These are phyloP conservation scores for Podospora anserina DNA, from an alignment of 495 filamentous ascomycete species.

Conservation along the genomic window DNA sequence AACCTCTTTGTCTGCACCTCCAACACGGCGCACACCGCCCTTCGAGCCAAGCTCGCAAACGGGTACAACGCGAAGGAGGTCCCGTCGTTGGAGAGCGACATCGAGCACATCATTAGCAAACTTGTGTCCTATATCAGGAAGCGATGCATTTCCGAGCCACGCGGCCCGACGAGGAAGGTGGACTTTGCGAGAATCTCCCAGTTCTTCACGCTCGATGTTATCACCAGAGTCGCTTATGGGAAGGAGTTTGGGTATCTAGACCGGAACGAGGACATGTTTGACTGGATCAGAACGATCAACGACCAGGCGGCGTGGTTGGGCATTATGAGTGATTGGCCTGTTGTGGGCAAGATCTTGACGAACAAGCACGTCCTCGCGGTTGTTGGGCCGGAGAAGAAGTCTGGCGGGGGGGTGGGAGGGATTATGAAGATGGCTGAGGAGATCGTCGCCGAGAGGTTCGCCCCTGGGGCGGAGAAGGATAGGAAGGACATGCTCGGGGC, in stretches of 20 bases:
- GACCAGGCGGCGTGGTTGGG: slow-evolving; percentile 28
- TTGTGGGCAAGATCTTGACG: slow-evolving; percentile 27
- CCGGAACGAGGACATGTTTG: slow-evolving; percentile 47
- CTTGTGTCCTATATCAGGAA: not conserved
- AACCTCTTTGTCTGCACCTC: slow-evolving; percentile 30
- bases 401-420: slow-evolving; percentile 43
- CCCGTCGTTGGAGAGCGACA: not conserved
- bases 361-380: slow-evolving; percentile 50
- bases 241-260: slow-evolving; percentile 48
- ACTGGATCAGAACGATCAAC: slow-evolving; percentile 42
- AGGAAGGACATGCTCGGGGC: slow-evolving; percentile 15
- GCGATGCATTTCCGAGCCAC: not conserved
- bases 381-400: slow-evolving; percentile 52
- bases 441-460: not conserved
- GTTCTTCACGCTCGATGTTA: slow-evolving; percentile 52
- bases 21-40: not conserved
- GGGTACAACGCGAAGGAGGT: not conserved
- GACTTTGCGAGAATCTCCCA: slow-evolving; percentile 42
- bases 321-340: slow-evolving; percentile 29
- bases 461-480: slow-evolving; percentile 6
- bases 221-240: slow-evolving; percentile 49
- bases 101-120: not conserved
- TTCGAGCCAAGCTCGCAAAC: not conserved
- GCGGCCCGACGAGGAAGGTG: slow-evolving; percentile 15
- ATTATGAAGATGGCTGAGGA: slow-evolving; percentile 27